These are phyloP conservation scores for Pneumocystis sp. DNA, from an alignment of 1,139 yeast genomes.

Conservation along the genomic window DNA sequence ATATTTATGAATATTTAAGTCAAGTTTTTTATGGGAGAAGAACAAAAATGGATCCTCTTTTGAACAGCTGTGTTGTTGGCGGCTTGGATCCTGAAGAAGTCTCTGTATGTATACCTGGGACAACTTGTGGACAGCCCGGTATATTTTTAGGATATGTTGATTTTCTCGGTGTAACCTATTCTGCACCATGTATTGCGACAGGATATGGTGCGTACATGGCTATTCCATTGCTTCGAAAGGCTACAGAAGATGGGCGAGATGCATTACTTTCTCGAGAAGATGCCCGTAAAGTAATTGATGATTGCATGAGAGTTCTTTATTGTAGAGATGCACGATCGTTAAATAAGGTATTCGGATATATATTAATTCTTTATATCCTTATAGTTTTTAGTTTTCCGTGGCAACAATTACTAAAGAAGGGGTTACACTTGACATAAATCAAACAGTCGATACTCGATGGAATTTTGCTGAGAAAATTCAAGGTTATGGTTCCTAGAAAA, in stretches of 20 bases:
- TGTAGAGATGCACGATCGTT: constrained; percentile 93
- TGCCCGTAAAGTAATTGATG: constrained; percentile 60
- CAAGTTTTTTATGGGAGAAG: constrained; percentile 77
- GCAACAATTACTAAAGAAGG: constrained; percentile 57
- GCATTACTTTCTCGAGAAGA: constrained; percentile 51
- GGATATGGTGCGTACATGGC: constrained; percentile 97
- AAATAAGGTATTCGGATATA: constrained; percentile 33
- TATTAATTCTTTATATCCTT: neutral
- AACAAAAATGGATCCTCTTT: constrained; percentile 83
- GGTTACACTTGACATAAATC: constrained; percentile 51
- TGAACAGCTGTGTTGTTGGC: constrained; percentile 89
- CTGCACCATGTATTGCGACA: constrained; percentile 81
- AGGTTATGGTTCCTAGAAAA: constrained; percentile 68
- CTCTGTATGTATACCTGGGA: constrained; percentile 17
- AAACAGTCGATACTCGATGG: constrained; percentile 76
- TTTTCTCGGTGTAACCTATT: constrained; percentile 77
- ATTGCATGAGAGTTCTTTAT: constrained; percentile 86
- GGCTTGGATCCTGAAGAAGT: constrained; percentile 40
- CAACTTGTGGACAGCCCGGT: constrained; percentile 6
- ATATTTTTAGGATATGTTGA: constrained; percentile 68
- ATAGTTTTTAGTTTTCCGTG: constrained; percentile 37
- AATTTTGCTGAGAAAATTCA: constrained; percentile 71
- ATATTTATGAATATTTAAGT: constrained; percentile 76
- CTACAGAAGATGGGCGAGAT: constrained; percentile 64
- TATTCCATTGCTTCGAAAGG: constrained; percentile 75